Evolutionary conservation across 2,329 filamentous ascomycete genomes (phyloP).

Genomic region (Aspergillus pseudotamarii): DNA sequence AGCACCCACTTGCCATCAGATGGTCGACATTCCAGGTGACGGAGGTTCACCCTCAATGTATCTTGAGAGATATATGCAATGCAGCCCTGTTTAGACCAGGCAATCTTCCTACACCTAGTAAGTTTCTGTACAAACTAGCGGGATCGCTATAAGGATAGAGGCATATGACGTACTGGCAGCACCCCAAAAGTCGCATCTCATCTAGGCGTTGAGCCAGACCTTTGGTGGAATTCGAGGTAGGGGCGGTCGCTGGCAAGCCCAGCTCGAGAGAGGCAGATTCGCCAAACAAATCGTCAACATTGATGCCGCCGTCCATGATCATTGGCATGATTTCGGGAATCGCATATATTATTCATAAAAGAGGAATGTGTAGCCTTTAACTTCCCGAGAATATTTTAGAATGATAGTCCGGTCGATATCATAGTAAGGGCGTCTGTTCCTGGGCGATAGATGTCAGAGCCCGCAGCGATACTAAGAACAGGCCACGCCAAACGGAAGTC

Average conservation of each 20-base stretch:
- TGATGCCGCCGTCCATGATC: conserved; percentile 61
- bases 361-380: background rate
- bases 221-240: conserved; percentile 56
- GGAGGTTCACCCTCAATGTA: conserved; percentile 70
- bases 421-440: background rate
- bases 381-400: background rate
- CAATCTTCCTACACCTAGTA: conserved; percentile 64
- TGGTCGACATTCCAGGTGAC: conserved; percentile 70
- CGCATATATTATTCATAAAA: background rate
- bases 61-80: conserved; percentile 79
- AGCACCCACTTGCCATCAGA: conserved; percentile 75
- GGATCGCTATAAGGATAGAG: background rate
- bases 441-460: background rate
- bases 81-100: conserved; percentile 85
- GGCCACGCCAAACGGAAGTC: background rate
- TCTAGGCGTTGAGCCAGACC: conserved; percentile 74
- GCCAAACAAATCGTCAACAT: conserved; percentile 75
- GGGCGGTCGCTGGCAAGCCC: conserved; percentile 55
- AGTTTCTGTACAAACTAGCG: conserved; percentile 11
- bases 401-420: background rate
- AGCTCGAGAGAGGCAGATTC: conserved; percentile 62
- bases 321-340: conserved; percentile 45
- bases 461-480: background rate
- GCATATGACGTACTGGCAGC: conserved; percentile 70
- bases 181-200: conserved; percentile 73